Percentiles rank a stretch among this genome's conserved stretches.
Evolutionary conservation across 2,329 filamentous ascomycete species (phyloP).

Genomic region (Aureobasidium pullulans): DNA sequence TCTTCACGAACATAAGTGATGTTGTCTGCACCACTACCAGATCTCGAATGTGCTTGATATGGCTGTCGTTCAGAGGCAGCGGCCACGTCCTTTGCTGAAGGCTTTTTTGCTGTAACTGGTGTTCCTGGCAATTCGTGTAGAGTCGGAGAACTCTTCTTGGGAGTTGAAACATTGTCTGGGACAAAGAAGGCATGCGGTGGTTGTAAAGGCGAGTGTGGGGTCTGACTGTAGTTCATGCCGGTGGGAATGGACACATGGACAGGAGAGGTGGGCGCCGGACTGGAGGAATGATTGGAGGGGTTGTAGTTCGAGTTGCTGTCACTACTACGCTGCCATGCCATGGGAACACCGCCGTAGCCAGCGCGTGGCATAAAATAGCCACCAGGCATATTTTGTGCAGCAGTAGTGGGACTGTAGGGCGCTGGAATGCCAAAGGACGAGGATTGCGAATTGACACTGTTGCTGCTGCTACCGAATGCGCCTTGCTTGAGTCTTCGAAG

Average conservation of each 20-base stretch:
- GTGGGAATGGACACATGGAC: background rate
- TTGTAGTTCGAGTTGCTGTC: slow-evolving; percentile 17
- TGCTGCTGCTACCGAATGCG: slow-evolving; percentile 13
- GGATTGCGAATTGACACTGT: slow-evolving; percentile 8
- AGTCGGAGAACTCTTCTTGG: background rate
- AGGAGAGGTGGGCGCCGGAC: slow-evolving; percentile 14
- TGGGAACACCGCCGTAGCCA: slow-evolving; percentile 17
- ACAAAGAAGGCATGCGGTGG: background rate
- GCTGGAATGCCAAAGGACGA: slow-evolving; percentile 1
- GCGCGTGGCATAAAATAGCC: slow-evolving; percentile 11
- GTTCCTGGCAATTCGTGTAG: slow-evolving; percentile 13
- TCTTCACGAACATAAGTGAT: slow-evolving; percentile 60
- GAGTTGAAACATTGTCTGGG: background rate
- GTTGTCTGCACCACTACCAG: slow-evolving; percentile 54
- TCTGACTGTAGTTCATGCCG: background rate
- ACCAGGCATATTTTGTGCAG: background rate
- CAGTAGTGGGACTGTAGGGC: slow-evolving; percentile 1
- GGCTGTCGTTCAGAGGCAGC: background rate
- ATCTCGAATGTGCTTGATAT: slow-evolving; percentile 20
- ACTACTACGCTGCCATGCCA: slow-evolving; percentile 21
- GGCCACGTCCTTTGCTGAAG: background rate
- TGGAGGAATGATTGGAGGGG: slow-evolving; percentile 10
- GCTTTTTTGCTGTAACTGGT: slow-evolving; percentile 9
- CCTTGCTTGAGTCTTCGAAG: slow-evolving; percentile 9
- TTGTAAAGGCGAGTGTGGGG: background rate